phyloP scores from a whole-genome alignment of 805 yeast genomes.

The Wickerhamiella domercqiae region DNA sequence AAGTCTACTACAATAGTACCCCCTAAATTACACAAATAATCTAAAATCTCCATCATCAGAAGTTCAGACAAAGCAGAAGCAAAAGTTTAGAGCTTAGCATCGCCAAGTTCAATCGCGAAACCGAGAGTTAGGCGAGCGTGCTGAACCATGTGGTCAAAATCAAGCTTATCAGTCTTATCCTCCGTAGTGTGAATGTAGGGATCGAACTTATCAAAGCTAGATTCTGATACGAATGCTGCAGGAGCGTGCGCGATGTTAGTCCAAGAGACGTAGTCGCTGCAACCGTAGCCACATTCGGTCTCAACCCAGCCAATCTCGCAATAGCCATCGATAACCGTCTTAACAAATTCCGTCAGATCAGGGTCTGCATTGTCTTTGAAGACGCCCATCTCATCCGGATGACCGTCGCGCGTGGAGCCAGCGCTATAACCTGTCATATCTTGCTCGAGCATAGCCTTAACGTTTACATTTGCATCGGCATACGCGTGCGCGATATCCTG shows the following conservation, averaged over 20 bases:
- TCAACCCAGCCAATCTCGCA: slow-evolving; percentile 54
- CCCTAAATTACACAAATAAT: too few species aligned
- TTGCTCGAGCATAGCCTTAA: slow-evolving; percentile 76
- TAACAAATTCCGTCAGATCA: slow-evolving; percentile 42
- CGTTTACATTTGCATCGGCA: slow-evolving; percentile 29
- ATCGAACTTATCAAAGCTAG: slow-evolving; percentile 44
- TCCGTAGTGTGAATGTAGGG: slow-evolving; percentile 57
- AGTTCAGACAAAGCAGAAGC: too few species aligned
- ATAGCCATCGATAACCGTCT: slow-evolving; percentile 43
- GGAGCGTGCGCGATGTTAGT: slow-evolving; percentile 47
- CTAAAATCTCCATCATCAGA: too few species aligned
- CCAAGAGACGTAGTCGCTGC: slow-evolving; percentile 42
- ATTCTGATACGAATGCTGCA: slow-evolving; percentile 63
- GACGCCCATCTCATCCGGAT: slow-evolving; percentile 52
- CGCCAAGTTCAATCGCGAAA: slow-evolving; percentile 50
- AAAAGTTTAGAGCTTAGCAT: slow-evolving; percentile 1
- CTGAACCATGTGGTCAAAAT: slow-evolving; percentile 61
- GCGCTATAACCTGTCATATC: slow-evolving; percentile 79
- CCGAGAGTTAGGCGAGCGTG: slow-evolving; percentile 66
- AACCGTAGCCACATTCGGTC: slow-evolving; percentile 75
- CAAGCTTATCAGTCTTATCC: slow-evolving; percentile 70
- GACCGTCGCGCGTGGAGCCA: slow-evolving; percentile 30
- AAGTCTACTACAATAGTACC: too few species aligned
- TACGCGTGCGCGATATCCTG: slow-evolving; percentile 54
- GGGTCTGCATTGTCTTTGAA: slow-evolving; percentile 51